Percentiles rank a stretch among this genome's conserved stretches.
Conservation (phyloP, 2,329 filamentous ascomycete genomes). For the Nigrospora oryzae region DNA sequence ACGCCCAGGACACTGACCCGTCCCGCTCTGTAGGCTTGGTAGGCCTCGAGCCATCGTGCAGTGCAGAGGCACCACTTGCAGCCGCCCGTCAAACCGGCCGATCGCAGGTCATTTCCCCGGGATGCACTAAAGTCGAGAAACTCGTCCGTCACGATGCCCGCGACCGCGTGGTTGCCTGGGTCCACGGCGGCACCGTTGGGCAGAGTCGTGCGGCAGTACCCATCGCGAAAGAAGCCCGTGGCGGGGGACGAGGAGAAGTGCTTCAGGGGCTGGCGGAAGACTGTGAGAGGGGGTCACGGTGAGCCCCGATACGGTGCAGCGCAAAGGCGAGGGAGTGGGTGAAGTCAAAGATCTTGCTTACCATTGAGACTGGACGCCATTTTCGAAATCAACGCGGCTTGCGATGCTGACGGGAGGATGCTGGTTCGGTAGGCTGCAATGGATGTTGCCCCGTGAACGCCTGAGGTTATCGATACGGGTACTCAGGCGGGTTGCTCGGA, state of each 20-base stretch:
- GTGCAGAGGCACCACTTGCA: constrained; percentile 59
- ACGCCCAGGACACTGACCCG: constrained; percentile 20
- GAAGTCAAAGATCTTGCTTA: not conserved
- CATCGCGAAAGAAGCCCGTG: constrained; percentile 53
- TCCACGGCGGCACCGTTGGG: constrained; percentile 32
- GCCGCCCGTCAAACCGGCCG: constrained; percentile 44
- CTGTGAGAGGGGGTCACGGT: constrained; percentile 18
- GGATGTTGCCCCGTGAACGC: too few species aligned
- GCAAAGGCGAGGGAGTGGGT: not conserved
- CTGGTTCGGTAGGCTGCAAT: too few species aligned
- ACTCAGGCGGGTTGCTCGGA: too few species aligned
- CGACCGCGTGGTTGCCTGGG: constrained; percentile 51
- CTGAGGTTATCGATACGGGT: too few species aligned
- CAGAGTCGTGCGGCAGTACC: constrained; percentile 42
- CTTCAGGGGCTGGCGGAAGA: constrained; percentile 49
- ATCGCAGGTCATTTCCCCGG: constrained; percentile 49
- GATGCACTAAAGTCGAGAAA: constrained; percentile 54
- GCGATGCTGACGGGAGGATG: too few species aligned
- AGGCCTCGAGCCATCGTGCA: constrained; percentile 50
- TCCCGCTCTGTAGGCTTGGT: constrained; percentile 40
- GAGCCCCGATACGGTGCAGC: too few species aligned
- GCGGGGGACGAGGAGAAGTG: constrained; percentile 48
- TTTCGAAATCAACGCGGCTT: not conserved
- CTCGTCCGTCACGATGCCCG: constrained; percentile 47
- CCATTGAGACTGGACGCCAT: not conserved